phyloP scores from a whole-genome alignment of 345 rosid genomes.

The Aquilaria sinensis region DNA sequence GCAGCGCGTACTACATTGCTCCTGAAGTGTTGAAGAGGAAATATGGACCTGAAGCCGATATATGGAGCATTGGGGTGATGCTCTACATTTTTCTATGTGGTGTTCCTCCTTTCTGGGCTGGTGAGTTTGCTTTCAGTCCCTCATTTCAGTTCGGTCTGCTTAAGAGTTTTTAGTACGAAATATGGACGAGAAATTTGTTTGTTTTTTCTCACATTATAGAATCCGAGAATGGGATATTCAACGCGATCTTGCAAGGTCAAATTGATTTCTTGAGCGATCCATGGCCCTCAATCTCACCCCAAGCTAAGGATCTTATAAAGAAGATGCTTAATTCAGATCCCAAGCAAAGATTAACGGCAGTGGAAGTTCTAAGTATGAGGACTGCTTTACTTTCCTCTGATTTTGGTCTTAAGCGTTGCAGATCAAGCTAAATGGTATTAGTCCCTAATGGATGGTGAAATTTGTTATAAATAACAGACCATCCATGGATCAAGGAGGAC shows the following conservation, averaged over 20 bases:
- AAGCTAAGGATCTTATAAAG: constrained; percentile 52
- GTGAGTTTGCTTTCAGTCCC: constrained; percentile 14
- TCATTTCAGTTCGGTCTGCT: not conserved
- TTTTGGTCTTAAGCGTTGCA: too few relatives aligned
- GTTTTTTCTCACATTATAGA: constrained; percentile 21
- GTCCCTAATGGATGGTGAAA: too few relatives aligned
- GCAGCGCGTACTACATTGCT: constrained; percentile 81
- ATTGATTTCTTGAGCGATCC: constrained; percentile 56
- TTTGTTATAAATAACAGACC: constrained; percentile 24
- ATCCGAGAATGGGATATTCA: constrained; percentile 57
- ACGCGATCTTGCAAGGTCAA: constrained; percentile 46
- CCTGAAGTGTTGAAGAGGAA: constrained; percentile 66
- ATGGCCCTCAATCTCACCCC: constrained; percentile 54
- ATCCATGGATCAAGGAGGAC: constrained; percentile 79
- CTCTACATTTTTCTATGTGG: constrained; percentile 57
- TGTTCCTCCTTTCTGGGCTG: constrained; percentile 81
- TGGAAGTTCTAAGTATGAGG: constrained; percentile 43
- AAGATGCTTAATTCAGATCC: constrained; percentile 64
- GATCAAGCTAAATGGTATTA: too few relatives aligned
- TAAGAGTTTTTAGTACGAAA: not conserved
- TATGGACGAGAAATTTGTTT: not conserved
- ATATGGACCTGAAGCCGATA: constrained; percentile 67
- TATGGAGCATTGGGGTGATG: constrained; percentile 74
- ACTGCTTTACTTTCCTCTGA: too few relatives aligned
- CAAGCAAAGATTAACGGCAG: constrained; percentile 48